Conservation (phyloP, 2,329 filamentous ascomycete genomes). For the Xylariaceae sp. region DNA sequence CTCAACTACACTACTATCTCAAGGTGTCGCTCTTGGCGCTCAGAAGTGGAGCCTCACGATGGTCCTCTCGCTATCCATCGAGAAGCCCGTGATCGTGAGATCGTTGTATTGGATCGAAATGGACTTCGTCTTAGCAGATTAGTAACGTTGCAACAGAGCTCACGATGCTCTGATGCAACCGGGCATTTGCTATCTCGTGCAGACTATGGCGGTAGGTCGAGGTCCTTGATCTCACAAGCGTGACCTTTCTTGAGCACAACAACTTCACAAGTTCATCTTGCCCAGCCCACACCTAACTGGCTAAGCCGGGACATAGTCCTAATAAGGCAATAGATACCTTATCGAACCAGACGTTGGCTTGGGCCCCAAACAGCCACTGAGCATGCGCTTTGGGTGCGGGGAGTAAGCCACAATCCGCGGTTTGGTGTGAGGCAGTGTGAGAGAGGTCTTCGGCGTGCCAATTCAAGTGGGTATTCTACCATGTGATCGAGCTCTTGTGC, state of each 20-base stretch:
- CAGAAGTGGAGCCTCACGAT: not conserved
- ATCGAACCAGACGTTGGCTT: constrained; percentile 20
- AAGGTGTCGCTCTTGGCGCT: not conserved
- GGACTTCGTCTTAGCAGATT: constrained; percentile 6
- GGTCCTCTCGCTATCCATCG: not conserved
- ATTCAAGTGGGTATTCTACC: not conserved
- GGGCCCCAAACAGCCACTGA: constrained; percentile 17
- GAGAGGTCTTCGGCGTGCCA: not conserved
- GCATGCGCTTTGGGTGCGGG: constrained; percentile 14
- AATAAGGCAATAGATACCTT: constrained; percentile 29
- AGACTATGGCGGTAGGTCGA: not conserved
- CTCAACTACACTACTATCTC: not conserved
- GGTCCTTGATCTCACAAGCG: constrained; percentile 3
- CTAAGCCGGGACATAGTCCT: constrained; percentile 20
- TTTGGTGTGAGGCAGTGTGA: constrained; percentile 1
- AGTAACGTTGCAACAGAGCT: constrained; percentile 22
- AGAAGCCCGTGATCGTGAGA: not conserved
- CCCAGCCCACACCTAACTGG: constrained; percentile 19
- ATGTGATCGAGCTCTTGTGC: constrained; percentile 6
- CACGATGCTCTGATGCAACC: constrained; percentile 17
- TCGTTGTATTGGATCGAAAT: not conserved
- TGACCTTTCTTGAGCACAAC: constrained; percentile 20
- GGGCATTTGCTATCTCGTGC: not conserved
- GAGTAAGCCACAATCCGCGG: constrained; percentile 6
- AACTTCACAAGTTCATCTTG: constrained; percentile 10